Evolutionary conservation across 2,329 filamentous ascomycete genomes (phyloP).

Genomic region (Cladosporium austrohemisphaericum): DNA sequence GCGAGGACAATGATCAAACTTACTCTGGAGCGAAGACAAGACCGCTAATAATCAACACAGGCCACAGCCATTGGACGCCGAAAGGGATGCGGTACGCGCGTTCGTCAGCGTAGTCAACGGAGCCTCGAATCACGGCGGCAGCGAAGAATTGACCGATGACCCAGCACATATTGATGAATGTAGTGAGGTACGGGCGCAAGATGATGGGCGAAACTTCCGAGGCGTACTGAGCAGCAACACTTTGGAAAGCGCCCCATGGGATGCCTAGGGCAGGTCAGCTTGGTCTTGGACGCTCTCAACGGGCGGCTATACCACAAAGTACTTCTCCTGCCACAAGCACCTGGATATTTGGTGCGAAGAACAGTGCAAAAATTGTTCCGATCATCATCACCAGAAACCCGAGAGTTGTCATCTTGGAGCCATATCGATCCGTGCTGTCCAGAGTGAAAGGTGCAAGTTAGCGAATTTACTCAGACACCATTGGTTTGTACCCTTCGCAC

Average conservation of each 20-base stretch:
- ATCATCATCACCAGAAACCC: slow-evolving; percentile 52
- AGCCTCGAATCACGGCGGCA: slow-evolving; percentile 30
- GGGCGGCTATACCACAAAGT: slow-evolving; percentile 26
- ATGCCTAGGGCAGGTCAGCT: slow-evolving; percentile 25
- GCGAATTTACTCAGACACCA: too few relatives aligned
- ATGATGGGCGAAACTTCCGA: slow-evolving; percentile 37
- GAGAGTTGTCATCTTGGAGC: slow-evolving; percentile 52
- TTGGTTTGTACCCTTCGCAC: too few relatives aligned
- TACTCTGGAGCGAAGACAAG: slow-evolving; percentile 29
- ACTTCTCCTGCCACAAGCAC: slow-evolving; percentile 28
- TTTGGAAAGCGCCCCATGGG: slow-evolving; percentile 31
- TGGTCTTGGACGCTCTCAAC: neutral
- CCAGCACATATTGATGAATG: slow-evolving; percentile 39
- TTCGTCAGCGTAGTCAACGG: slow-evolving; percentile 28
- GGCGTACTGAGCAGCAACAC: slow-evolving; percentile 37
- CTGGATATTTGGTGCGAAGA: slow-evolving; percentile 38
- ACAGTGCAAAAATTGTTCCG: slow-evolving; percentile 50
- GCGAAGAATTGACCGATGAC: slow-evolving; percentile 47
- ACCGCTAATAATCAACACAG: slow-evolving; percentile 35
- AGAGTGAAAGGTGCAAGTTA: too few relatives aligned
- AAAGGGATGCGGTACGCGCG: slow-evolving; percentile 37
- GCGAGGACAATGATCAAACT: neutral
- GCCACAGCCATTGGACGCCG: slow-evolving; percentile 38
- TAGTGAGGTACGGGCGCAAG: slow-evolving; percentile 22
- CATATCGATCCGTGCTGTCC: slow-evolving; percentile 53